phyloP scores from a whole-genome alignment of 192 early-diverging fungal species.

The Paraglomus brasilianum region DNA sequence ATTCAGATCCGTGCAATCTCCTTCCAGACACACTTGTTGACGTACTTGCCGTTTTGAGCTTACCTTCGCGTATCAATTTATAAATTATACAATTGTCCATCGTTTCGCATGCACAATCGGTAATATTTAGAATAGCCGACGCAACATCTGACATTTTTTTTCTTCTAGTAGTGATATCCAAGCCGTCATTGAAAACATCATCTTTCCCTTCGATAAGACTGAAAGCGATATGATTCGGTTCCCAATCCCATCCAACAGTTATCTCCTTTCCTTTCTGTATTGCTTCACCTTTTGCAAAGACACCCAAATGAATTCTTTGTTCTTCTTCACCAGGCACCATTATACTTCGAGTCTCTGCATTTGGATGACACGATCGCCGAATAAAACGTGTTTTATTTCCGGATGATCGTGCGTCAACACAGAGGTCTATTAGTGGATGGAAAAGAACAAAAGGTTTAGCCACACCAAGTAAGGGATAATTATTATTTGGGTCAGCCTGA shows the following conservation, averaged over 20 bases:
- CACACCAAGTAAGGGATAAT: conserved; percentile 64
- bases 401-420: conserved; percentile 65
- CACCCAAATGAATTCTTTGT: conserved; percentile 59
- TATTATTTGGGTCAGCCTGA: conserved; percentile 63
- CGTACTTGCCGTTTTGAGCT: conserved; percentile 6
- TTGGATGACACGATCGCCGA: conserved; percentile 66
- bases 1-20: no score
- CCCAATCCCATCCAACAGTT: conserved; percentile 73
- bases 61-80: conserved; percentile 40
- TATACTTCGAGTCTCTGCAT: conserved; percentile 62
- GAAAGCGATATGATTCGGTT: conserved; percentile 45
- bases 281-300: conserved; percentile 55
- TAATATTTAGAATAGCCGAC: conserved; percentile 42
- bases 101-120: conserved; percentile 48
- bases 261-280: conserved; percentile 66
- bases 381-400: conserved; percentile 71
- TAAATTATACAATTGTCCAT: conserved; percentile 44
- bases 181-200: conserved; percentile 34
- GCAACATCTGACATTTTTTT: conserved; percentile 37
- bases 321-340: conserved; percentile 49
- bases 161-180: conserved; percentile 19
- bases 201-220: conserved; percentile 32
- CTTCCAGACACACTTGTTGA: no score
- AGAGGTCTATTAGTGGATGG: conserved; percentile 62
- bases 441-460: conserved; percentile 64